Conservation (phyloP, 2,329 filamentous ascomycete genomes). For the Beauveria asiatica region DNA sequence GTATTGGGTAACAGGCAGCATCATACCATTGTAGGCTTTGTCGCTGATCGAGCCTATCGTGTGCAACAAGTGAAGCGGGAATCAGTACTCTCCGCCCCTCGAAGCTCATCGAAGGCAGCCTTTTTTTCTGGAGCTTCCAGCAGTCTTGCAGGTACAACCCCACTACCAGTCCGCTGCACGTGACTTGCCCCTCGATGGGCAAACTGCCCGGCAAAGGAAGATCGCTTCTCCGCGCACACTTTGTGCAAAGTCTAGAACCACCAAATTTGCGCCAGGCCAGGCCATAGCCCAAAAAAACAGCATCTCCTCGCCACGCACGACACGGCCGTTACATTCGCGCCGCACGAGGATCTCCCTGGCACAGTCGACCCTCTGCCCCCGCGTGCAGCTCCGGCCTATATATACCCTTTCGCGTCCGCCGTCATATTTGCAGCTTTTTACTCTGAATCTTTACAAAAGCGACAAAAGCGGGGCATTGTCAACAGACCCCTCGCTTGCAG, state of each 20-base stretch:
- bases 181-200: constrained; percentile 32
- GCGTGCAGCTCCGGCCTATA: neutral
- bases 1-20: neutral
- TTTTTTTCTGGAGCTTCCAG: constrained; percentile 13
- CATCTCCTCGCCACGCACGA: constrained; percentile 18
- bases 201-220: constrained; percentile 25
- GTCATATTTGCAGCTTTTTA: neutral
- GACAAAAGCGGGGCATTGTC: constrained; percentile 29
- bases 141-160: constrained; percentile 8
- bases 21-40: constrained; percentile 9
- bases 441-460: neutral
- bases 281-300: constrained; percentile 10
- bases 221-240: constrained; percentile 31
- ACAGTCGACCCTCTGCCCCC: constrained; percentile 5
- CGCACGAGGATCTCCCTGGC: constrained; percentile 4
- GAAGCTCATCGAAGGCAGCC: constrained; percentile 11
- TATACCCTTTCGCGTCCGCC: neutral
- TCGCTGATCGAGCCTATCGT: constrained; percentile 4
- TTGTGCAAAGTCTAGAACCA: constrained; percentile 28
- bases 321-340: constrained; percentile 16
- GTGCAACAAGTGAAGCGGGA: constrained; percentile 5
- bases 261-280: constrained; percentile 27
- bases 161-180: constrained; percentile 20
- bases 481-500: constrained; percentile 24
- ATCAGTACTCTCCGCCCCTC: constrained; percentile 10